Evolutionary conservation across 2,329 filamentous ascomycete species (phyloP), one percentile per base, ranked within the genome.

Genomic region (Pseudocercospora macadamiae): DNA sequence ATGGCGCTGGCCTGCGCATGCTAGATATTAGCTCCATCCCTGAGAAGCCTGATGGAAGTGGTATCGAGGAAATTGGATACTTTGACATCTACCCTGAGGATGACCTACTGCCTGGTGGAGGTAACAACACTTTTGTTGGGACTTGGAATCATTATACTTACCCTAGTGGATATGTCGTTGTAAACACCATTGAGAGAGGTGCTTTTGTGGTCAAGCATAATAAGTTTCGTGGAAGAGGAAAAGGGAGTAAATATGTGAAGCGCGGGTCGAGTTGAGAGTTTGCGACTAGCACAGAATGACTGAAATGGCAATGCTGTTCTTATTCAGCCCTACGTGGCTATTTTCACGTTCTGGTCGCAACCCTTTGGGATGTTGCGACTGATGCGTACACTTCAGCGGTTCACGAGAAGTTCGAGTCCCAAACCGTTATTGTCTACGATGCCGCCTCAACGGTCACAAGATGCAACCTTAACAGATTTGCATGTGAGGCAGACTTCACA

Each of bases 181-280:
- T 83, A 62, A 82, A 83, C 70, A 80, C 76, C 2, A 83, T 83
- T 57, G 81, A 83, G 70, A 71, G 80, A 4, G 81, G 81, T 51
- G 75, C 76, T 4, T 83, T 79, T 49, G 74, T 79, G 6, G 73
- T 83, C 9, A 83, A 81, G 73, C 53, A 61, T 42, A 62, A 42
- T 28, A 56, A 57, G 44, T 62, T 61, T 18, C 44, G 48, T 3
- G 58, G 51, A 10, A 9, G 56, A 8, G 56, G 62, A 2, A 60
- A 62, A 49, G 58, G 63, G 7, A 64, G 48, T 37, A 47, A 48
- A 34, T 54, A 47, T 25, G 47, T 58, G 25, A 42, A 51, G 26
- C 54, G 61, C 14, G 57, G 53, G 8, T 1, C 5, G 18, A n/a
- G n/a, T 14, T 3, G 18, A 47, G 42, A 4, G 18, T 25, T 3